phyloP scores from a whole-genome alignment of 208 protist genomes.

The Trypanosoma brucei region DNA sequence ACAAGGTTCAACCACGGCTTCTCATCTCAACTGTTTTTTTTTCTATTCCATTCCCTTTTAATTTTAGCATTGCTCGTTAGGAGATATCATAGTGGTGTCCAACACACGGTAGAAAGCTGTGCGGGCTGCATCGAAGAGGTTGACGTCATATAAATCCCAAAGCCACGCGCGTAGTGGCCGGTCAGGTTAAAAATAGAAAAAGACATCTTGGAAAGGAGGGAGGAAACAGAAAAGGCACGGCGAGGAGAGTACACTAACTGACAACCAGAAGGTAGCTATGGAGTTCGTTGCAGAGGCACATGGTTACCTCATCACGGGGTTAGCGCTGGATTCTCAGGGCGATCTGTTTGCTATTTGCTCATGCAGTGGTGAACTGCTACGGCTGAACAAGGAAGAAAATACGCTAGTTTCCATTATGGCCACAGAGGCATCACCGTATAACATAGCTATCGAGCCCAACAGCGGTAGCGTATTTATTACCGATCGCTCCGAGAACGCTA shows the following conservation, averaged over 20 bases:
- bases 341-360: constrained; percentile 45
- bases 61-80: no score
- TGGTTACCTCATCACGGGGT: constrained; percentile 32
- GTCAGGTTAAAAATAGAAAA: no score
- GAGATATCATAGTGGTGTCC: no score
- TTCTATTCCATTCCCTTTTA: no score
- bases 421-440: constrained; percentile 23
- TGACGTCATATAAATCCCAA: no score
- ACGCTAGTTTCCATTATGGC: constrained; percentile 23
- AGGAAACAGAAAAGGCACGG: constrained; percentile 1
- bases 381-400: constrained; percentile 15
- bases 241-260: constrained; percentile 1
- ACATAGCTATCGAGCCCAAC: constrained; percentile 23
- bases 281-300: constrained; percentile 35
- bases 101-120: no score
- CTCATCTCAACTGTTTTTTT: no score
- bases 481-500: constrained; percentile 27
- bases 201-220: not conserved
- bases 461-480: constrained; percentile 31
- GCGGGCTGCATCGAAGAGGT: no score
- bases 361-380: constrained; percentile 45
- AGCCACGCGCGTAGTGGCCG: no score
- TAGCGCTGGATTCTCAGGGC: constrained; percentile 29
- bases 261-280: constrained; percentile 20
- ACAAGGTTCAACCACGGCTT: no score